Base-by-base conservation (phyloP, 768 basidiomycete species). In the Leccinum olivaceopallidum region DNA sequence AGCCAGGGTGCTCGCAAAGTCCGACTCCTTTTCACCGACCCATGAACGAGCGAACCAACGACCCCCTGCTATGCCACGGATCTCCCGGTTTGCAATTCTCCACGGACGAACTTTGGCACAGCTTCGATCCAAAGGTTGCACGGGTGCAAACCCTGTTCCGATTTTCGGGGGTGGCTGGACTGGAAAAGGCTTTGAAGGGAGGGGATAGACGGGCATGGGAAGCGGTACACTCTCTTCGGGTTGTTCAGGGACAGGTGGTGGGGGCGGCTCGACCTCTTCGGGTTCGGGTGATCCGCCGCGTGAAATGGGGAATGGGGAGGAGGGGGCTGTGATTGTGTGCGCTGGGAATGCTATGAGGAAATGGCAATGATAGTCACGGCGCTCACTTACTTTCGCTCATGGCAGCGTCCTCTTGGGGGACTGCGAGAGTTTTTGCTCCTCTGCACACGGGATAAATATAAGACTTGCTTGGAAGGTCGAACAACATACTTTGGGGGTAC, bases 21-120 rank as follows among this genome's bases (percentile, higher is more conserved):
- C 82, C 10, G 89, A 90, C 55, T 91, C 89, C 71, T 89, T 91
- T 62, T 86, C 87, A 24, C 90, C 91, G n/a, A 90, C 88, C 90
- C 90, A 93, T n/a, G 88, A 76, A 34, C 81, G 82, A 6, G 85
- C 76, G 65, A 92, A 87, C 91, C 91, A 93, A 44, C 90, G 84
- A 1, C 91, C 91, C 13, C 91, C 91, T 20, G 87, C 90, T 55
- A 93, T 90, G 7, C 91, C 91, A 39, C 89, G 80, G 55, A 93
- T 84, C 74, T 92, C 91, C 47, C 91, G 84, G 59, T 87, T 82
- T 8, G 89, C 90, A 47, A 81, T 69, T 42, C 89, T 83, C 91
- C 91, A 93, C 60, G 83, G 85, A 32, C 91, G 83, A 26, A 83
- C 83, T 65, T 84, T 84, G 53, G 79, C 82, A 18, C 79, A 78